These are phyloP conservation scores for Nitzschia sp. DNA, from an alignment of 108 stramenopile genomes.

Conservation along the genomic window DNA sequence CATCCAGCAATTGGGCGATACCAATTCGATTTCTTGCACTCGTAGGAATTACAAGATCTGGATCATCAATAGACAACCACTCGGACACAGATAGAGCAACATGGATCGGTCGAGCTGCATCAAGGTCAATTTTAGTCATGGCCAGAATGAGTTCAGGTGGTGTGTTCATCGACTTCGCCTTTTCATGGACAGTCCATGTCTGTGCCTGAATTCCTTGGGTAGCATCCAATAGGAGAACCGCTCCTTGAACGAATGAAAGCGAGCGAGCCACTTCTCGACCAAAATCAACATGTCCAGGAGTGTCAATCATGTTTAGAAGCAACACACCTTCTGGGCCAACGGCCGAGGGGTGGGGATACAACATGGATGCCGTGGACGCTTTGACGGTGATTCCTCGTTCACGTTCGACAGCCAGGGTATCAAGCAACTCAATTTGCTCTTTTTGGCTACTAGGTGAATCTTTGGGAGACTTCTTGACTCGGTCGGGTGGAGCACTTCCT, in stretches of 20 bases:
- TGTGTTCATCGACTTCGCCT: constrained; percentile 70
- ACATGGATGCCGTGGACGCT: constrained; percentile 95
- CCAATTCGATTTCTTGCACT: constrained; percentile 85
- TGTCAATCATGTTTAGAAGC: constrained; percentile 93
- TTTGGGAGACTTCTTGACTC: not conserved
- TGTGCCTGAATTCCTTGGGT: constrained; percentile 98
- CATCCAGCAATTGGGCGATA: constrained; percentile 65
- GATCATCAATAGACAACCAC: constrained; percentile 77
- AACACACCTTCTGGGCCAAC: constrained; percentile 63
- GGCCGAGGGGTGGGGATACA: constrained; percentile 82
- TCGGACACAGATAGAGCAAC: constrained; percentile 85
- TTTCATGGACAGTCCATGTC: constrained; percentile 93
- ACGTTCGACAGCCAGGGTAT: constrained; percentile 92
- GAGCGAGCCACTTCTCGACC: constrained; percentile 90
- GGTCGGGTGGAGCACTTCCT: not conserved
- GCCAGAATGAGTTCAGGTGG: constrained; percentile 71
- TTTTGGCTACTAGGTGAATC: constrained; percentile 31
- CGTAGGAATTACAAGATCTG: constrained; percentile 83
- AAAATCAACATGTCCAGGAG: constrained; percentile 97
- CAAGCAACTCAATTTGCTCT: constrained; percentile 91
- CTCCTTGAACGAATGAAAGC: constrained; percentile 94
- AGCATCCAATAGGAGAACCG: constrained; percentile 88
- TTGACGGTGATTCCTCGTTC: constrained; percentile 98
- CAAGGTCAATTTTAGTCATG: constrained; percentile 95
- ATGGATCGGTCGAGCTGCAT: constrained; percentile 76